phyloP scores from a whole-genome alignment of 164 flowering plant genomes.

The Nymphaea colorata region DNA sequence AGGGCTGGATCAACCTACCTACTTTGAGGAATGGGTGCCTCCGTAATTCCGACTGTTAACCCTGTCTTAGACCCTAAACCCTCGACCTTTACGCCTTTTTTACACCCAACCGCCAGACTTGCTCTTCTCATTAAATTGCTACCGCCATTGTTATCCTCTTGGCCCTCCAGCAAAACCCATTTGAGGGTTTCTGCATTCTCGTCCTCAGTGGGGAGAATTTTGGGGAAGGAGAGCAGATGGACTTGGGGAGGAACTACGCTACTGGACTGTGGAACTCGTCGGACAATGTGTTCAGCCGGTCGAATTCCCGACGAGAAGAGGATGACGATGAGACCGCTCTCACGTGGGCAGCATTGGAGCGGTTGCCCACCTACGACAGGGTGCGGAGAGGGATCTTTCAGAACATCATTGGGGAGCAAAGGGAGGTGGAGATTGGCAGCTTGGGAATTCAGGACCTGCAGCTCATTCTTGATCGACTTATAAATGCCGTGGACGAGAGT shows the following conservation, averaged over 20 bases:
- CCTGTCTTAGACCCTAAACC: not conserved
- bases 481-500: constrained; percentile 42
- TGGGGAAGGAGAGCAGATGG: not conserved
- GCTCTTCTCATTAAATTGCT: not conserved
- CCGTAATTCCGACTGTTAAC: not conserved
- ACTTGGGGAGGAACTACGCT: not conserved
- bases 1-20: not conserved
- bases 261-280: constrained; percentile 66
- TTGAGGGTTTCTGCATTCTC: not conserved
- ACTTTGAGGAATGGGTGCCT: not conserved
- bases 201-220: not conserved
- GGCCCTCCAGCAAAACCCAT: not conserved
- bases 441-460: constrained; percentile 41
- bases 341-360: constrained; percentile 90
- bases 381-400: constrained; percentile 67
- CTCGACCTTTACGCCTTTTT: not conserved
- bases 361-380: constrained; percentile 72
- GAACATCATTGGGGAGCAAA: constrained; percentile 44
- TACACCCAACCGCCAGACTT: not conserved
- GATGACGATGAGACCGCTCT: constrained; percentile 79
- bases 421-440: constrained; percentile 43
- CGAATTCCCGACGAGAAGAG: constrained; percentile 50
- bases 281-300: constrained; percentile 47
- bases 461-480: constrained; percentile 55
- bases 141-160: not conserved